Conservation (phyloP, 2,329 filamentous ascomycete genomes). For the Fusarium xyrophilum region DNA sequence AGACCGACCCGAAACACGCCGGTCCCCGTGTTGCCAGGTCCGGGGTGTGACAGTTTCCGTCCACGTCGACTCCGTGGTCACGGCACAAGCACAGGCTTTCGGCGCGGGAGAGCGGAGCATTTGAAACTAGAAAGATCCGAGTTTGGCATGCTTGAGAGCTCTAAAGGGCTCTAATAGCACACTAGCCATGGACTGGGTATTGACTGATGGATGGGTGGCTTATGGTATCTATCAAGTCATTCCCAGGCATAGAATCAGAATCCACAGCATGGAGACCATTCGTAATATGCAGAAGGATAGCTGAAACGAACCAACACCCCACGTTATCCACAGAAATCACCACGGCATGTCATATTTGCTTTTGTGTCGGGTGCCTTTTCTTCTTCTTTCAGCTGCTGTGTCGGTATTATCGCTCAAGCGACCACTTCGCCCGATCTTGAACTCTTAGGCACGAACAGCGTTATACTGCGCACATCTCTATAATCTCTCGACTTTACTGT, state of each 20-base stretch:
- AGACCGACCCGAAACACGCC: slow-evolving; percentile 17
- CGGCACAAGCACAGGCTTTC: slow-evolving; percentile 9
- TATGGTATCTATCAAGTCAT: slow-evolving; percentile 1
- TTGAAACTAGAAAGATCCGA: not conserved
- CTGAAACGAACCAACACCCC: not conserved
- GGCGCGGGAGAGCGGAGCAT: not conserved
- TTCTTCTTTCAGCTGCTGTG: not conserved
- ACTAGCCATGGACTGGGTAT: not conserved
- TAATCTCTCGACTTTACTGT: not conserved
- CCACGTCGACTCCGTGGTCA: not conserved
- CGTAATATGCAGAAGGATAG: not conserved
- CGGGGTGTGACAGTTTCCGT: slow-evolving; percentile 8
- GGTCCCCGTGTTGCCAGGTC: slow-evolving; percentile 16
- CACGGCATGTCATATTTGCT: slow-evolving; percentile 1
- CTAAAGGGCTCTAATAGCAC: not conserved
- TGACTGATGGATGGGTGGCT: not conserved
- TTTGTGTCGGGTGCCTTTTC: slow-evolving; percentile 15
- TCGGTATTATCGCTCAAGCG: not conserved
- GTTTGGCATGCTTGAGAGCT: not conserved
- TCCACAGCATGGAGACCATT: not conserved
- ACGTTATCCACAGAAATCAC: not conserved
- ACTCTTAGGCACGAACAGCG: not conserved
- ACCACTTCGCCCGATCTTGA: not conserved
- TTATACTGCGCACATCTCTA: not conserved
- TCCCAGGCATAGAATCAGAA: not conserved